Percentiles rank a stretch among this genome's conserved stretches.
phyloP scores from a whole-genome alignment of 2,329 filamentous ascomycete genomes.

The Myriangium duriaei region DNA sequence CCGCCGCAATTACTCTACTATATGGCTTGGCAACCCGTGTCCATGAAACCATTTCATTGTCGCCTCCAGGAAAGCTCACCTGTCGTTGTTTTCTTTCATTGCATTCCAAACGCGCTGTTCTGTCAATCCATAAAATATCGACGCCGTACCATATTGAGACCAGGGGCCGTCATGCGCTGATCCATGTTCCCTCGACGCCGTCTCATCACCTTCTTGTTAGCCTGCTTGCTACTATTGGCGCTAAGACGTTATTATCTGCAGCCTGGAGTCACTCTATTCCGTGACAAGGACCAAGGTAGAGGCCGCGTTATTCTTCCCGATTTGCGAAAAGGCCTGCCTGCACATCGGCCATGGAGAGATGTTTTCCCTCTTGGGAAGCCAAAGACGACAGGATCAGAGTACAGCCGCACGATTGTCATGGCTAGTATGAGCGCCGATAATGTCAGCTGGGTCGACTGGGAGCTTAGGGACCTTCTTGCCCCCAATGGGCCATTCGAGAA shows the following conservation, averaged over 20 bases:
- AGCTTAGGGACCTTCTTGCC: constrained; percentile 33
- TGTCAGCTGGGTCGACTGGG: constrained; percentile 40
- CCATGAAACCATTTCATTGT: no score
- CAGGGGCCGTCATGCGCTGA: no score
- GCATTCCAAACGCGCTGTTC: no score
- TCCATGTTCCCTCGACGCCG: constrained; percentile 5
- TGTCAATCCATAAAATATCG: no score
- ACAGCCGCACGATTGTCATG: constrained; percentile 43
- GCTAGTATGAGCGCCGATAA: constrained; percentile 41
- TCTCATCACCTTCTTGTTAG: constrained; percentile 1
- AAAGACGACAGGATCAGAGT: constrained; percentile 36
- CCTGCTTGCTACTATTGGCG: constrained; percentile 1
- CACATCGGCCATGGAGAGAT: constrained; percentile 8
- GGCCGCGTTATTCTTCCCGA: constrained; percentile 14
- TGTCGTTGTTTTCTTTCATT: no score
- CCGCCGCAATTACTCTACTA: no score
- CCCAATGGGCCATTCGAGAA: constrained; percentile 24
- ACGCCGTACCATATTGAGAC: no score
- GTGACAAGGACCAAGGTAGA: background rate
- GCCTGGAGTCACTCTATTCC: background rate
- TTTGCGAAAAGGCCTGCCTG: constrained; percentile 11
- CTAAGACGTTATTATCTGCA: background rate
- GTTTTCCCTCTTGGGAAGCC: constrained; percentile 21
- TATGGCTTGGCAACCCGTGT: no score
- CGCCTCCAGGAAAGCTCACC: no score